Evolutionary conservation across 495 filamentous ascomycete species (phyloP).

Genomic region (Penicillium flavigenum): DNA sequence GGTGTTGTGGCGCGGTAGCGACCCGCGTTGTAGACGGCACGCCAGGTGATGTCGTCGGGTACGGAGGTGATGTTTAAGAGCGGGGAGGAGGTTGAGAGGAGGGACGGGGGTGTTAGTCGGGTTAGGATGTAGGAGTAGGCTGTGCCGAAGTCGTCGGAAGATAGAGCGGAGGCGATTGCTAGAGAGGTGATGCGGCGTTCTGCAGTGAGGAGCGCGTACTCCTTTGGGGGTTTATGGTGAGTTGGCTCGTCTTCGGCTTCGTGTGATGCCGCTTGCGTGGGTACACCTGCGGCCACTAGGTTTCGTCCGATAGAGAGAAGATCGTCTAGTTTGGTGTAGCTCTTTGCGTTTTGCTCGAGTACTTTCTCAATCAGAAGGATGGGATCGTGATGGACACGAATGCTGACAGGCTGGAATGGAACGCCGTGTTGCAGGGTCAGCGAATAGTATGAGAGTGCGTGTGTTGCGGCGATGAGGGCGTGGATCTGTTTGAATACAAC

Average conservation of each 20-base stretch:
- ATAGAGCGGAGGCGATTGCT: constrained; percentile 83
- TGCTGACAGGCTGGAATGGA: constrained; percentile 86
- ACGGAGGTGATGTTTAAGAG: constrained; percentile 29
- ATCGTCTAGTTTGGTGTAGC: constrained; percentile 84
- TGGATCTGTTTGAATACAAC: constrained; percentile 55
- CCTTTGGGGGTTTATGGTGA: constrained; percentile 18
- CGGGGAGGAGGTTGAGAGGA: constrained; percentile 32
- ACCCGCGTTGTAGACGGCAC: constrained; percentile 84
- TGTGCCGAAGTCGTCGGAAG: constrained; percentile 91
- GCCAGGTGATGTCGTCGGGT: constrained; percentile 85
- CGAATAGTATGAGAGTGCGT: constrained; percentile 82
- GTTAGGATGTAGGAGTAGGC: constrained; percentile 93
- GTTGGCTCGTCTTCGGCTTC: constrained; percentile 18
- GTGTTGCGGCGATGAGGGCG: constrained; percentile 79
- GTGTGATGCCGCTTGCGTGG: constrained; percentile 24
- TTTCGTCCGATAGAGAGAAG: constrained; percentile 75
- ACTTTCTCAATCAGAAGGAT: constrained; percentile 80
- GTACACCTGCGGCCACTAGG: constrained; percentile 70
- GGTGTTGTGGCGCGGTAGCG: constrained; percentile 60
- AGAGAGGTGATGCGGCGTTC: constrained; percentile 78
- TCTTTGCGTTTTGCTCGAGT: constrained; percentile 79
- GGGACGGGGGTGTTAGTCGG: constrained; percentile 46
- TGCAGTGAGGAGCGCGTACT: constrained; percentile 34
- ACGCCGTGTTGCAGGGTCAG: constrained; percentile 88
- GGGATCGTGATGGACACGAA: constrained; percentile 84